Conservation (phyloP, 2,329 filamentous ascomycete genomes). For the Rhynchosporium secalis region DNA sequence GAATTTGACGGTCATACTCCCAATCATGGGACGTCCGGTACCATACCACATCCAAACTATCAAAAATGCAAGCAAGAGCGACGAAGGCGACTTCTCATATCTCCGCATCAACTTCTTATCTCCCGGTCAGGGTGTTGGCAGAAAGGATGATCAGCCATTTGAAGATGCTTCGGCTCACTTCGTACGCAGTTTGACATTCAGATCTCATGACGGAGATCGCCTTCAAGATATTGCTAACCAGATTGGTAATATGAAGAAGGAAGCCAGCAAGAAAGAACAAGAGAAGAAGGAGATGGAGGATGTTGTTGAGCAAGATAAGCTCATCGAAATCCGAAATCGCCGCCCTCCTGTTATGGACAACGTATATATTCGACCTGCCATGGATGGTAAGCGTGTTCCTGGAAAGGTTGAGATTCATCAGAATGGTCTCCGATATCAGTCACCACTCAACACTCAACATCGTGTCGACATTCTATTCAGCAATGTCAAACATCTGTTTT, state of each 20-base stretch:
- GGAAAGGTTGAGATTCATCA: conserved; percentile 97
- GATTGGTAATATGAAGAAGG: conserved; percentile 95
- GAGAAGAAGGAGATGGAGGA: conserved; percentile 99
- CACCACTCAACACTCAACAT: conserved; percentile 75
- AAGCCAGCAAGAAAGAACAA: conserved; percentile 86
- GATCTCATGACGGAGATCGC: conserved; percentile 83
- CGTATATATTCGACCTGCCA: conserved; percentile 90
- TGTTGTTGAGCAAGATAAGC: conserved; percentile 97
- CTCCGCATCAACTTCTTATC: conserved; percentile 96
- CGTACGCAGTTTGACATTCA: conserved; percentile 90
- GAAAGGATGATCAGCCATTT: conserved; percentile 97
- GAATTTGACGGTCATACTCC: conserved; percentile 85
- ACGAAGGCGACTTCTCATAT: conserved; percentile 91
- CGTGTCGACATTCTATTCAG: conserved; percentile 93
- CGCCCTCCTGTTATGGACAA: conserved; percentile 88
- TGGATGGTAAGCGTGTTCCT: conserved; percentile 95
- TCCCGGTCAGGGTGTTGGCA: conserved; percentile 92
- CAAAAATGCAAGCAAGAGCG: conserved; percentile 98
- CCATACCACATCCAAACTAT: conserved; percentile 98
- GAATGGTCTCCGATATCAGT: conserved; percentile 95
- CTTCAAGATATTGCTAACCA: conserved; percentile 89
- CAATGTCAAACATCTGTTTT: conserved; percentile 98
- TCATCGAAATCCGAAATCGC: conserved; percentile 90
- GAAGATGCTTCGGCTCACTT: conserved; percentile 96
- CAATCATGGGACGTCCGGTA: conserved; percentile 95